Evolutionary conservation across 306 rosid genomes (phyloP).

Genomic region (Pueraria montana): DNA sequence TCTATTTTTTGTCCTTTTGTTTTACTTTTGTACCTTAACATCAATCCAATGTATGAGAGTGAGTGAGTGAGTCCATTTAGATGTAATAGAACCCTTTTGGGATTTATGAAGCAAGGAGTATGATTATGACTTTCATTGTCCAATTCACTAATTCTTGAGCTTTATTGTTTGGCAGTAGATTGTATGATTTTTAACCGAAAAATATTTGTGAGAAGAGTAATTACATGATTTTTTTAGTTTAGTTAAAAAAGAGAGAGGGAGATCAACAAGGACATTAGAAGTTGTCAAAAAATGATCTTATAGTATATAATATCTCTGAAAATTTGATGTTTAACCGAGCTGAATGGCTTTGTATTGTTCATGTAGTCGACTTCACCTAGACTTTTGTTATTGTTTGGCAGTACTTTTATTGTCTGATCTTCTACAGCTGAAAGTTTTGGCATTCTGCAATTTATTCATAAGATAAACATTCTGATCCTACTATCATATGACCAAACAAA

Average conservation of each 20-base stretch:
- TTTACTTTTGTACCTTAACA: slow-evolving; percentile 32
- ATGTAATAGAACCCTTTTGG: slow-evolving; percentile 46
- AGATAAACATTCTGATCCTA: neutral
- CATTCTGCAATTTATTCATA: neutral
- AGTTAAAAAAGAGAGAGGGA: neutral
- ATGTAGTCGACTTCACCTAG: neutral
- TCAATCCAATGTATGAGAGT: slow-evolving; percentile 33
- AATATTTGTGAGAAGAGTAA: neutral
- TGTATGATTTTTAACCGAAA: neutral
- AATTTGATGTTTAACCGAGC: neutral
- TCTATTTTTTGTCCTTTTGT: neutral
- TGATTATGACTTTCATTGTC: slow-evolving; percentile 22
- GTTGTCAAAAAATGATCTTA: neutral
- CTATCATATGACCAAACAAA: neutral
- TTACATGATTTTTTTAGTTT: neutral
- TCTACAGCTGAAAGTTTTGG: neutral
- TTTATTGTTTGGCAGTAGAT: neutral
- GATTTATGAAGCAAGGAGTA: slow-evolving; percentile 33
- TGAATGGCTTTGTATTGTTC: neutral
- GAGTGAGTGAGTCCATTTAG: slow-evolving; percentile 40
- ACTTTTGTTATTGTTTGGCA: neutral
- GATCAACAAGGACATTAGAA: neutral
- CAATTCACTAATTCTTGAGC: neutral
- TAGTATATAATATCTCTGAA: neutral
- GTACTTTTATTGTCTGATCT: neutral